Evolutionary conservation across 2,329 filamentous ascomycete species (phyloP), one percentile per base, ranked within the genome.

Genomic region (Metarhizium humberi): DNA sequence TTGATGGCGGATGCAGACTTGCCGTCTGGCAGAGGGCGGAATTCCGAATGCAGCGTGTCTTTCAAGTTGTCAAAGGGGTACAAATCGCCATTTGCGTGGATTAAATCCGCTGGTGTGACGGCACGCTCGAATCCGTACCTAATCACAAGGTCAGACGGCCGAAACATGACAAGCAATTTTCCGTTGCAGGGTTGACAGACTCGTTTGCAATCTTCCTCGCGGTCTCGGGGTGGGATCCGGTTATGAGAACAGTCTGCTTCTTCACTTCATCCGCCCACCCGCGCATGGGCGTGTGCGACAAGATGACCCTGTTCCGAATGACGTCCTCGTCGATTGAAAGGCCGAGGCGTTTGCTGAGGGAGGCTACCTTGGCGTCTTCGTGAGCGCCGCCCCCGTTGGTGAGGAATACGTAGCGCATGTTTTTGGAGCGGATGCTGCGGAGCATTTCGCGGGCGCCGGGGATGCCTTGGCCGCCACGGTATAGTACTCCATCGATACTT

Each of bases 301-400:
- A 89, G 48, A 97, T 72, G 60, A 73, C 64, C 45, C 70, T 63
- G 42, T 67, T 60, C 8, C 61, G 66, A 45, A 73, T 62, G 42
- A 70, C 63, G 36, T 71, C 65, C 36, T 71, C 66, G 3, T 69
- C 60, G n/a, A 63, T 60, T 6, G 60, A 56, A 2, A 72, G 57
- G 4, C 65, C 61, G 2, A 73, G 63, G 4, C 70, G 62, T 54
- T 69, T 64, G 32, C 64, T 62, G 38, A 73, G 55, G 3, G 70
- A 71, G 1, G 63, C 64, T 11, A 60, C 68, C 55, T 73, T 73
- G 46, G 63, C 66, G 18, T 65, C 60, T 71, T 97, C 92, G 59
- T 85, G 82, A 66, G 87, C 90, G 56, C 94, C 94, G 46, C 94
- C 94, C 62, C 94, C 94, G 71, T 99, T 99, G 57, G 94, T 99